Conservation (phyloP, 192 early-diverging fungal species). For the Coemansia guatemalensis region DNA sequence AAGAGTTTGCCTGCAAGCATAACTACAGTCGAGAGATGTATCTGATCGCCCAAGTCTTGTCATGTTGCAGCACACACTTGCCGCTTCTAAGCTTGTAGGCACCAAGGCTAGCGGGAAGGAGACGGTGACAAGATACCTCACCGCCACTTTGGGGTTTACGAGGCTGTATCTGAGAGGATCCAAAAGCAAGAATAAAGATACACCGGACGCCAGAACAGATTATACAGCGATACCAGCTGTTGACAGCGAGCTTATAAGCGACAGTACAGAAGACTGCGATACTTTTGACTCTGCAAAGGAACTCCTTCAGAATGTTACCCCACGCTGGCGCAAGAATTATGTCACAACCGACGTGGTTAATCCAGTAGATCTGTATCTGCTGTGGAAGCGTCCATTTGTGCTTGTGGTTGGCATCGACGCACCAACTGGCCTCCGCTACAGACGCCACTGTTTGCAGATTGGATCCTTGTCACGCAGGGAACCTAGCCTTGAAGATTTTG, state of each 20-base stretch:
- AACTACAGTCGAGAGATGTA: no score
- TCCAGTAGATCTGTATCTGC: conserved; percentile 57
- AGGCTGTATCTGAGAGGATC: conserved; percentile 14
- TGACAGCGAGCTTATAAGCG: neutral
- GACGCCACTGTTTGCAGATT: conserved; percentile 54
- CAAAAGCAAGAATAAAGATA: no score
- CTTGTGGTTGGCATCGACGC: conserved; percentile 84
- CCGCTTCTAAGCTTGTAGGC: conserved; percentile 16
- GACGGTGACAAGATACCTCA: conserved; percentile 36
- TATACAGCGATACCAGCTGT: no score
- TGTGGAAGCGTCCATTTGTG: conserved; percentile 74
- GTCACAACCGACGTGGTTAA: conserved; percentile 66
- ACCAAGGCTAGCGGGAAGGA: conserved; percentile 52
- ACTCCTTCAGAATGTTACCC: conserved; percentile 68
- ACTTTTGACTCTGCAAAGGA: conserved; percentile 61
- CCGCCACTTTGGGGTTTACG: conserved; percentile 13
- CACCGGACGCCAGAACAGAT: no score
- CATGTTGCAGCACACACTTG: no score
- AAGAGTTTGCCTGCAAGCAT: no score
- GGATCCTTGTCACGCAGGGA: no score
- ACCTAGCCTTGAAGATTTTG: conserved; percentile 61
- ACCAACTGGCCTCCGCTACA: conserved; percentile 68
- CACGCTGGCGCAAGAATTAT: conserved; percentile 72
- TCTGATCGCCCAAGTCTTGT: no score
- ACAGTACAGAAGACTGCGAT: neutral